These are phyloP conservation scores for Guadua angustifolia DNA, from an alignment of 176 grass and related monocot genomes.

Conservation along the genomic window DNA sequence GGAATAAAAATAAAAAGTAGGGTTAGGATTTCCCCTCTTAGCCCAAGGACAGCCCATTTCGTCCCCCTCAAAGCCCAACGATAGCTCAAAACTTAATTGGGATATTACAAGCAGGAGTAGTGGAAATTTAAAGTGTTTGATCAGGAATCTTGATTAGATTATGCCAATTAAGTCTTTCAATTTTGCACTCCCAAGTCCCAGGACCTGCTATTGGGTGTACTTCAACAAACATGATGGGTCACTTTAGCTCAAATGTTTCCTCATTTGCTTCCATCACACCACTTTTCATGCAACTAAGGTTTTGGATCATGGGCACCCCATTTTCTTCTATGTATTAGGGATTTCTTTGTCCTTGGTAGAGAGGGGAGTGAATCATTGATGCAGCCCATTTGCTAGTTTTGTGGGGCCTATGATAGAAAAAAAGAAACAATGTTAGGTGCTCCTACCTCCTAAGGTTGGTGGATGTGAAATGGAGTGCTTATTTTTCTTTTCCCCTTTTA, in stretches of 20 bases:
- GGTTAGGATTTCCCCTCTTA: no score
- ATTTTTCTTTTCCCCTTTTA: neutral
- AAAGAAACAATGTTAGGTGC: slow-evolving; percentile 26
- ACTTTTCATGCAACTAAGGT: neutral
- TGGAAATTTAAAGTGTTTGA: neutral
- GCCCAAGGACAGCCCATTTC: no score
- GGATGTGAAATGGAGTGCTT: slow-evolving; percentile 3
- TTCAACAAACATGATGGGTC: slow-evolving; percentile 13
- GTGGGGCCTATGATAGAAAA: neutral
- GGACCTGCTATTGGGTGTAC: neutral
- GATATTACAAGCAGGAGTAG: neutral
- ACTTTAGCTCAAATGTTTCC: neutral
- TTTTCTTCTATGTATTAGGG: slow-evolving; percentile 5
- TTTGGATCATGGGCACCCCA: slow-evolving; percentile 18
- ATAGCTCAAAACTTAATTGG: no score
- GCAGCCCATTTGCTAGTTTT: neutral
- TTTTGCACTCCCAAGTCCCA: no score
- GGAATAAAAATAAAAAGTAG: no score
- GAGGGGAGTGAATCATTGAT: neutral
- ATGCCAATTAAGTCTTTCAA: neutral
- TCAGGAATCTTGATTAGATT: neutral
- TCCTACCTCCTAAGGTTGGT: slow-evolving; percentile 34
- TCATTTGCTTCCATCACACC: neutral
- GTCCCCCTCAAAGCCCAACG: no score
- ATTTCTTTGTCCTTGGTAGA: slow-evolving; percentile 7